These are phyloP conservation scores for Lachancea quebecensis DNA, from an alignment of 805 yeast genomes.

Conservation along the genomic window DNA sequence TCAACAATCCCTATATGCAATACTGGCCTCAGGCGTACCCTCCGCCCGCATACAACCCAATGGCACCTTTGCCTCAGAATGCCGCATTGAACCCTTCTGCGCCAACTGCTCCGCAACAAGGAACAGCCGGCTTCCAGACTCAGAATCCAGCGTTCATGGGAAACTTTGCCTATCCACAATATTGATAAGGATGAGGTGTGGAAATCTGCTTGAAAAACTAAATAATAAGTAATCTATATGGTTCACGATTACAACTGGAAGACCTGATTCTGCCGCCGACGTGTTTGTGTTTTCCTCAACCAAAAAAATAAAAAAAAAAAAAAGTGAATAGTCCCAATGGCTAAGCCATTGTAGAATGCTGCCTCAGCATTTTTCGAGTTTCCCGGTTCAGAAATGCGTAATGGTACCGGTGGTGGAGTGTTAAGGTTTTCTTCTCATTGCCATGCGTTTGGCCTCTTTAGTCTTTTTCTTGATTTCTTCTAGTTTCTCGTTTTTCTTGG, in stretches of 20 bases:
- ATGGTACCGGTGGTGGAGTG: no score
- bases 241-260: no score
- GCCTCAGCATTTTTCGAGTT: no score
- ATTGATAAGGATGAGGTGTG: background rate
- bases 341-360: no score
- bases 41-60: background rate
- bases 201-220: no score
- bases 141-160: background rate
- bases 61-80: background rate
- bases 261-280: no score
- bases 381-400: no score
- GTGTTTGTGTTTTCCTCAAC: no score
- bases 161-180: constrained; percentile 1
- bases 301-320: no score
- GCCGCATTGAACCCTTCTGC: background rate
- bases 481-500: constrained; percentile 39
- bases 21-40: constrained; percentile 6
- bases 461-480: constrained; percentile 44
- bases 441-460: constrained; percentile 36
- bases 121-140: background rate
- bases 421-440: constrained; percentile 26
- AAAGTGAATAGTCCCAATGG: no score
- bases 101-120: background rate
- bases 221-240: no score
- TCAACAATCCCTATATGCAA: constrained; percentile 3